A percentile compares a stretch with the other conserved stretches of the same genome.
Conservation (phyloP, 768 basidiomycete species). For the Mycena crocata region DNA sequence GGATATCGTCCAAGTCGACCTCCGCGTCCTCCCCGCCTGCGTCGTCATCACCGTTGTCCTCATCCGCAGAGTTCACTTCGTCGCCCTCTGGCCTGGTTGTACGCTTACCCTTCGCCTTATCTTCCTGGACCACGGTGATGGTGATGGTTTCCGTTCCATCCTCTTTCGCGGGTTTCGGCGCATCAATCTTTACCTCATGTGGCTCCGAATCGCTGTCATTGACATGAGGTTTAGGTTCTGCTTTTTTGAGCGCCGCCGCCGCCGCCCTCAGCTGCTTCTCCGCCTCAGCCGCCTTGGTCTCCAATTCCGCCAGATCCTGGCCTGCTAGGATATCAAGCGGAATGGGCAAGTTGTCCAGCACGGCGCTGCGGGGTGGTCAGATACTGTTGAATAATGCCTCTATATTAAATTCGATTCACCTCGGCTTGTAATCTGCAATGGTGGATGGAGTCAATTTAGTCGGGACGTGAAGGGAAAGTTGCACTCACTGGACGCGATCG, state of each 20-base stretch:
- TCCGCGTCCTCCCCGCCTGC: background rate
- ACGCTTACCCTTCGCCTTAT: background rate
- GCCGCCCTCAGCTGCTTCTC: slow-evolving; percentile 19
- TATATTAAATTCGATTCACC: slow-evolving; percentile 21
- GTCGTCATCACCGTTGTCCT: background rate
- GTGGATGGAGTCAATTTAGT: slow-evolving; percentile 5
- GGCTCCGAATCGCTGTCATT: background rate
- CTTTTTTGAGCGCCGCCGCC: slow-evolving; percentile 2
- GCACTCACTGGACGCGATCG: slow-evolving; percentile 58
- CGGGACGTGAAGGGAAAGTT: background rate
- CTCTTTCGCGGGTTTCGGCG: background rate
- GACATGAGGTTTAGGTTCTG: background rate
- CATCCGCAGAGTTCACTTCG: background rate
- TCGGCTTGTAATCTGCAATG: slow-evolving; percentile 38
- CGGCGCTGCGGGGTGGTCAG: slow-evolving; percentile 1
- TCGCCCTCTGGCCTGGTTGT: background rate
- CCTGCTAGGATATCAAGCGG: slow-evolving; percentile 50
- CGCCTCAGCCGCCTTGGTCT: slow-evolving; percentile 39
- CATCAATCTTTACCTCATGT: background rate
- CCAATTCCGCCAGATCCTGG: slow-evolving; percentile 48
- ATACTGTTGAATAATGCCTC: slow-evolving; percentile 20
- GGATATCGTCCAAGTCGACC: slow-evolving; percentile 24
- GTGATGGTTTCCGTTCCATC: background rate
- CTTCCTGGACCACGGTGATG: background rate
- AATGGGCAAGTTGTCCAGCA: slow-evolving; percentile 46